Percentiles rank a stretch among this genome's conserved stretches.
Evolutionary conservation across 1,284 basidiomycete genomes (phyloP).

Genomic region (Fomitopsis pinicola): DNA sequence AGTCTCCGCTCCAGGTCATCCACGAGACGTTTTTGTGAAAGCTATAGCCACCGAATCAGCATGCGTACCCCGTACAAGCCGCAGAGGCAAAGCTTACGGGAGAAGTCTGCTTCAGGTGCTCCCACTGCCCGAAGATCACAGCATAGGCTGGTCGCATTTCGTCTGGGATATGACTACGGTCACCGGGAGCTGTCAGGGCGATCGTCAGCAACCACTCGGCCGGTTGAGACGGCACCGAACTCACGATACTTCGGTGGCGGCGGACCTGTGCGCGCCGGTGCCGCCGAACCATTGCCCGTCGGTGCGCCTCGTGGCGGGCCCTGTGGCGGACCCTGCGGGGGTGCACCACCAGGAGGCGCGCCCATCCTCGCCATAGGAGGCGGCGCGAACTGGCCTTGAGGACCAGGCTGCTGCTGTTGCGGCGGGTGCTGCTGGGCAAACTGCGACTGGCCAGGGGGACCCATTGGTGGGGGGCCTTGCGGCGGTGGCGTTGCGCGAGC

Average conservation of each 20-base stretch:
- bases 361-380: slow-evolving; percentile 21
- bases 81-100: slow-evolving; percentile 51
- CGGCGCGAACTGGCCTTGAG: slow-evolving; percentile 23
- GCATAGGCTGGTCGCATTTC: slow-evolving; percentile 63
- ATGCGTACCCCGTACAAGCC: slow-evolving; percentile 9
- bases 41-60: slow-evolving; percentile 33
- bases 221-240: slow-evolving; percentile 29
- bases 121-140: slow-evolving; percentile 59
- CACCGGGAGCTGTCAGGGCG: slow-evolving; percentile 68
- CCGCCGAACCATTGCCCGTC: slow-evolving; percentile 30
- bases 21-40: slow-evolving; percentile 79
- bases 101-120: slow-evolving; percentile 61
- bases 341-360: slow-evolving; percentile 36
- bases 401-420: slow-evolving; percentile 30
- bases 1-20: slow-evolving; percentile 89
- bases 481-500: slow-evolving; percentile 40
- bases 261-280: slow-evolving; percentile 38
- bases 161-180: slow-evolving; percentile 87
- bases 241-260: slow-evolving; percentile 81
- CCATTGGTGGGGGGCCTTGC: slow-evolving; percentile 18
- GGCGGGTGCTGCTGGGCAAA: slow-evolving; percentile 18
- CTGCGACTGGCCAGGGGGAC: slow-evolving; percentile 14
- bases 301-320: slow-evolving; percentile 36
- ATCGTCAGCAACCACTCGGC: slow-evolving; percentile 5
- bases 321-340: slow-evolving; percentile 34